Percentiles rank a stretch among this genome's conserved stretches.
phyloP scores from a whole-genome alignment of 345 rosid genomes.

The Eucalyptus cloeziana region DNA sequence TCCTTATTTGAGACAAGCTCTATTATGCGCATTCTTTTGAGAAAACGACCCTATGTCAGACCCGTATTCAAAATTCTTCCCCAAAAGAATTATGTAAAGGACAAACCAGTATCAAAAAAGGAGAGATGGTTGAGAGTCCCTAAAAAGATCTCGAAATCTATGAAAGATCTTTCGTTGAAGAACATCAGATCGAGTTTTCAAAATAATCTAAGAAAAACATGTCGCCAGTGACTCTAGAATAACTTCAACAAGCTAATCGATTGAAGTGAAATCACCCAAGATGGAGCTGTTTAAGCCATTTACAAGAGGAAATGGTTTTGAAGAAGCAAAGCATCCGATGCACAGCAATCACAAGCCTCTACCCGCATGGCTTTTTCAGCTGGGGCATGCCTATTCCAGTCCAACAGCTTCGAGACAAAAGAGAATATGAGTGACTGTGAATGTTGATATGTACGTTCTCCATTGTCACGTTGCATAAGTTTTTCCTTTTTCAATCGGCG shows the following conservation, averaged over 20 bases:
- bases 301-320: not conserved
- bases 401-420: not conserved
- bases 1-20: not conserved
- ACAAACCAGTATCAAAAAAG: not conserved
- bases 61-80: not conserved
- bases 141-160: not conserved
- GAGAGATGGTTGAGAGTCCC: not conserved
- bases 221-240: not conserved
- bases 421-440: not conserved
- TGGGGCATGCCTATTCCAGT: not conserved
- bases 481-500: not conserved
- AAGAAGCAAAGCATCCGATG: not conserved
- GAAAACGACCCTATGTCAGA: too few relatives aligned
- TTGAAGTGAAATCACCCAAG: not conserved
- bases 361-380: not conserved
- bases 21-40: not conserved
- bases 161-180: not conserved
- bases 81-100: not conserved
- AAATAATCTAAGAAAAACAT: not conserved
- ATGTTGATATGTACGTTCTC: not conserved
- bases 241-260: not conserved
- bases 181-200: not conserved
- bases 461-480: not conserved
- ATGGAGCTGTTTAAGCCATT: not conserved
- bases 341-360: not conserved